Base-by-base conservation (phyloP, 148 eudicot genomes). In the Cornus florida region DNA sequence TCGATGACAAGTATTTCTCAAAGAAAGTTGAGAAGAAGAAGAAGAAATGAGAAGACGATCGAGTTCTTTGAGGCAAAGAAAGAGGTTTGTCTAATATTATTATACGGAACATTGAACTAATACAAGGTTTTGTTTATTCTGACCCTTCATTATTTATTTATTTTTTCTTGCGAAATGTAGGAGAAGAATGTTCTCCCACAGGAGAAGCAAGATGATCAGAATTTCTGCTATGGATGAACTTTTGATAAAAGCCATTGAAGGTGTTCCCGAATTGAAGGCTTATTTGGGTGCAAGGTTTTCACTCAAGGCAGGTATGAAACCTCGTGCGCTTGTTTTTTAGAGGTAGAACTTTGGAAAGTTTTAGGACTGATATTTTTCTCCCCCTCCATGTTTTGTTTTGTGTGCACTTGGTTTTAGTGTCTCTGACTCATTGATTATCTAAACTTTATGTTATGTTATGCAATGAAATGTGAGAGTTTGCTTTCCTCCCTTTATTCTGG, bases 231-330 rank as follows among this genome's bases (percentile, higher is more conserved):
- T 90, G 12, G 96, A 92, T 77, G 81, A 83, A 14, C 24, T 91
- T 22, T 82, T 92, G 88, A 38, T 90, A 66, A 90, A 86, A 56
- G 65, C 89, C 60, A 76, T 92, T 10, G 93, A 92, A 78, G 86
- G 78, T 10, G 96, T 90, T 66, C 86, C 92, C 3, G 90, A 88
- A 5, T 83, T 88, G 83, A 92, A 87, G 83, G 62, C 84, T 4
- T 92, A 92, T 84, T 85, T 90, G 84, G 89, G 80, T 80, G 87
- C 93, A 7, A 92, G 96, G 53, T 92, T 92, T 71, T 92, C 96
- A 3, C 87, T 90, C 41, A 88, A 83, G 87, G 79, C 88, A 71
- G 92, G 95, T 84, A 83, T 90, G 93, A 92, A 87, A 75, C 96
- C 96, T n/a, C 96, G 88, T 76, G 92, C 88, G 84, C 77, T 92